Conservation (phyloP, 805 yeast genomes). For the Yarrowia sp. region DNA sequence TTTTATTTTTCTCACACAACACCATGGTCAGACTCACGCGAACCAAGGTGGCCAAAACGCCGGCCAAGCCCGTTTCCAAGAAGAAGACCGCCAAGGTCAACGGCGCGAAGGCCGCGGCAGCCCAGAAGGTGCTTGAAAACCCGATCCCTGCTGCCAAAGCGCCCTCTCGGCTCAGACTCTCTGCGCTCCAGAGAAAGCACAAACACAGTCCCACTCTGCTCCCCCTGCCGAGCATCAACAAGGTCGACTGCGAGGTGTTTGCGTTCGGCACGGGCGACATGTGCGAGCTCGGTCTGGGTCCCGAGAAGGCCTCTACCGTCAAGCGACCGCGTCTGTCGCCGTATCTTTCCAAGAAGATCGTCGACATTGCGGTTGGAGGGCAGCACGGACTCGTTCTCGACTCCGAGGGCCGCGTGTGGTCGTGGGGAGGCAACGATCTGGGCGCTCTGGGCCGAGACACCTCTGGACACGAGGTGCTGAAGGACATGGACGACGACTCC, state of each 20-base stretch:
- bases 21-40: background rate
- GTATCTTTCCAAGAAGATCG: constrained; percentile 63
- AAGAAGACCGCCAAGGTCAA: constrained; percentile 22
- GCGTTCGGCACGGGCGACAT: constrained; percentile 97
- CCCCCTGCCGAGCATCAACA: constrained; percentile 38
- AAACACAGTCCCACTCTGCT: constrained; percentile 28
- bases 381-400: constrained; percentile 90
- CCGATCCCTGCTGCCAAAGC: constrained; percentile 9
- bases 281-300: constrained; percentile 98
- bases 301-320: constrained; percentile 85
- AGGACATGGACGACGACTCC: constrained; percentile 66
- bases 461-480: constrained; percentile 57
- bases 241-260: constrained; percentile 66
- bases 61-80: background rate
- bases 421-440: constrained; percentile 97
- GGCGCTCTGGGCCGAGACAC: constrained; percentile 87
- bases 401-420: constrained; percentile 76
- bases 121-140: background rate
- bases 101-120: background rate
- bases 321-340: constrained; percentile 85
- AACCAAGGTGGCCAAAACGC: constrained; percentile 16
- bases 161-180: background rate
- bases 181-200: constrained; percentile 10
- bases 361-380: constrained; percentile 91
- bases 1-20: background rate